Conservation (phyloP, 2,329 filamentous ascomycete species). For the Cryphonectria radicalis region DNA sequence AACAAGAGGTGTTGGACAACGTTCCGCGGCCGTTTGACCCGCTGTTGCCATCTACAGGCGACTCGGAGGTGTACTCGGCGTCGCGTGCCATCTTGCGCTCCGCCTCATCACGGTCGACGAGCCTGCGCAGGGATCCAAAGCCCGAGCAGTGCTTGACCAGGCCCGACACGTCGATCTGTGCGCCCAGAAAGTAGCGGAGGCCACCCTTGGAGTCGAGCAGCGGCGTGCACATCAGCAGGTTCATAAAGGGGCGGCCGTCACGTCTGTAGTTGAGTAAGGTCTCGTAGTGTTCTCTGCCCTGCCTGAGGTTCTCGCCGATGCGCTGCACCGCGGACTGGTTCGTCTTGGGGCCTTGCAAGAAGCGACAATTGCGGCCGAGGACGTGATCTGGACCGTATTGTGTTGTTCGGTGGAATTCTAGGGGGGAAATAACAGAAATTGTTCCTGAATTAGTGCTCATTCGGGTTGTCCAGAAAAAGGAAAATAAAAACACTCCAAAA, state of each 20-base stretch:
- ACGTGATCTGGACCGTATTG: constrained; percentile 55
- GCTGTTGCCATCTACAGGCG: background rate
- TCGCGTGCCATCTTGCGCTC: constrained; percentile 28
- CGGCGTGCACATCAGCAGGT: constrained; percentile 74
- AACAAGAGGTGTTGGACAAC: background rate
- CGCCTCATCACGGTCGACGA: constrained; percentile 46
- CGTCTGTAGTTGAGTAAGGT: constrained; percentile 77
- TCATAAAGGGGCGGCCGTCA: constrained; percentile 79
- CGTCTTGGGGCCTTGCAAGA: constrained; percentile 76
- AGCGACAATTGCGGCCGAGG: constrained; percentile 77
- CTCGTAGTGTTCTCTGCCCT: constrained; percentile 72
- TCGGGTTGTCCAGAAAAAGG: background rate
- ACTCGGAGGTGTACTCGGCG: too few species aligned
- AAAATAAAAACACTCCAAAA: background rate
- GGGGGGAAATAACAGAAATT: too few species aligned
- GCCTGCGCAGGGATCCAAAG: constrained; percentile 62
- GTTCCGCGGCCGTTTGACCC: background rate
- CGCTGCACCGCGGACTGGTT: constrained; percentile 65
- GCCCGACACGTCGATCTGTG: constrained; percentile 72
- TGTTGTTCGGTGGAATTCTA: constrained; percentile 54
- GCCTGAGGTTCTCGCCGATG: constrained; percentile 62
- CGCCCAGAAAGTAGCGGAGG: constrained; percentile 71
- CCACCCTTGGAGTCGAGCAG: constrained; percentile 69
- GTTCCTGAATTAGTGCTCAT: background rate
- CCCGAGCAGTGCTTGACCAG: constrained; percentile 69